phyloP scores from a whole-genome alignment of 2,329 filamentous ascomycete genomes.

The Teratosphaeria gauchensis region DNA sequence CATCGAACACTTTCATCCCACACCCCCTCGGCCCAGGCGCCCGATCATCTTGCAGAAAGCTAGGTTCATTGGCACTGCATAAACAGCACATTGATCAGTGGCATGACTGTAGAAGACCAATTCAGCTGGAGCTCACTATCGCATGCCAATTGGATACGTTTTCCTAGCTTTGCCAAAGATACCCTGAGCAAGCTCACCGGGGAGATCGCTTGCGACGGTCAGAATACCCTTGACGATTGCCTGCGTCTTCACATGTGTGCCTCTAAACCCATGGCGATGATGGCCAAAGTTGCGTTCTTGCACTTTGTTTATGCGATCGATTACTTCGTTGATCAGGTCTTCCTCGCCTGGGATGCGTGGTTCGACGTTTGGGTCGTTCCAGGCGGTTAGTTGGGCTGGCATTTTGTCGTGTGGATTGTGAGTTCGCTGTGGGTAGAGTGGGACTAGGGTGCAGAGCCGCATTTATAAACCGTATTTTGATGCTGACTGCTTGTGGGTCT shows the following conservation, averaged over 20 bases:
- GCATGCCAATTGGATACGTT: conserved; percentile 6
- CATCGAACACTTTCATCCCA: conserved; percentile 15
- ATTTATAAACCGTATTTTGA: not conserved
- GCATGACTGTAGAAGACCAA: too few species aligned
- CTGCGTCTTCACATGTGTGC: conserved; percentile 15
- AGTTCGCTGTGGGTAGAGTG: not conserved
- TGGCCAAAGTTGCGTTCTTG: conserved; percentile 13
- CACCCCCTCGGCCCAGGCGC: conserved; percentile 13
- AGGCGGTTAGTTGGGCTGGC: not conserved
- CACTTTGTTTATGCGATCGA: conserved; percentile 8
- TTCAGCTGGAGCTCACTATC: not conserved
- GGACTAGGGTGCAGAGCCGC: not conserved
- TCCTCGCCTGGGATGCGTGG: conserved; percentile 7
- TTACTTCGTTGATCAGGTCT: conserved; percentile 7
- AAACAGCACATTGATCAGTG: conserved; percentile 3
- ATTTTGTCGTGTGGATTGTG: not conserved
- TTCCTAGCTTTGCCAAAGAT: conserved; percentile 10
- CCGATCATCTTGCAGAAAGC: conserved; percentile 14
- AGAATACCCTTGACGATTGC: conserved; percentile 12
- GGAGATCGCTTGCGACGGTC: conserved; percentile 7
- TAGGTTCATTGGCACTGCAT: conserved; percentile 15
- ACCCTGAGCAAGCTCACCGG: conserved; percentile 10
- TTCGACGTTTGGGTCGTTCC: conserved; percentile 5
- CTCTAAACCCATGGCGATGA: conserved; percentile 13
- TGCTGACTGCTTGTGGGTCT: not conserved